These are phyloP conservation scores for Vigna unguiculata DNA, from an alignment of 306 rosid genomes.

Conservation along the genomic window DNA sequence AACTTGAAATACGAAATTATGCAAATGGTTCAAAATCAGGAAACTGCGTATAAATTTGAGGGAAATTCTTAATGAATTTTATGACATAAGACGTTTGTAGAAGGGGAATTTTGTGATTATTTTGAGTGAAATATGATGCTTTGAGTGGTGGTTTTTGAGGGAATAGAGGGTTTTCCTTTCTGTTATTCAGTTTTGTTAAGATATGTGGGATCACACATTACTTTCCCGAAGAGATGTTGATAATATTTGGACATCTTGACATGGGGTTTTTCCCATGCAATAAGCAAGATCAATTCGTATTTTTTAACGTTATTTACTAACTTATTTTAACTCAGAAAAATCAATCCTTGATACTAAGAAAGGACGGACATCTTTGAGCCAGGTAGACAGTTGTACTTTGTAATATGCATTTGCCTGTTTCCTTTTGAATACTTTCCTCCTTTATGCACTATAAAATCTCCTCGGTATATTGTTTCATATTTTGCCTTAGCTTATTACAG, in stretches of 20 bases:
- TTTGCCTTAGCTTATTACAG: conserved; percentile 66
- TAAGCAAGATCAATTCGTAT: not conserved
- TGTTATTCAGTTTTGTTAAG: conserved; percentile 11
- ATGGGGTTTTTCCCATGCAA: conserved; percentile 17
- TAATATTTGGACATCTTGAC: conserved; percentile 14
- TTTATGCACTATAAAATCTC: conserved; percentile 28
- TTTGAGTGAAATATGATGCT: not conserved
- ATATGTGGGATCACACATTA: conserved; percentile 9
- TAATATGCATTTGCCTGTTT: conserved; percentile 31
- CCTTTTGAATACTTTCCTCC: conserved; percentile 15
- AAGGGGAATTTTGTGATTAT: not conserved
- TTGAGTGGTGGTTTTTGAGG: not conserved
- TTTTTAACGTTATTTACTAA: conserved; percentile 23
- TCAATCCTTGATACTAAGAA: conserved; percentile 47
- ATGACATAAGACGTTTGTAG: not conserved
- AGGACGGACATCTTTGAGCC: conserved; percentile 52
- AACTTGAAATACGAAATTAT: not conserved
- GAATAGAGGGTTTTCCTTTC: not conserved
- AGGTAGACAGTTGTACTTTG: conserved; percentile 53
- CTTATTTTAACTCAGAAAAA: conserved; percentile 60
- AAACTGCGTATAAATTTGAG: not conserved
- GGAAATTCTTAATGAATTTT: not conserved
- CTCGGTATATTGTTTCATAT: conserved; percentile 45
- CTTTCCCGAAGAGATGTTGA: conserved; percentile 8
- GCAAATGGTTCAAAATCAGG: not conserved